Conservation (phyloP, 176 grass and related monocot species). For the Cymbopogon citratus region DNA sequence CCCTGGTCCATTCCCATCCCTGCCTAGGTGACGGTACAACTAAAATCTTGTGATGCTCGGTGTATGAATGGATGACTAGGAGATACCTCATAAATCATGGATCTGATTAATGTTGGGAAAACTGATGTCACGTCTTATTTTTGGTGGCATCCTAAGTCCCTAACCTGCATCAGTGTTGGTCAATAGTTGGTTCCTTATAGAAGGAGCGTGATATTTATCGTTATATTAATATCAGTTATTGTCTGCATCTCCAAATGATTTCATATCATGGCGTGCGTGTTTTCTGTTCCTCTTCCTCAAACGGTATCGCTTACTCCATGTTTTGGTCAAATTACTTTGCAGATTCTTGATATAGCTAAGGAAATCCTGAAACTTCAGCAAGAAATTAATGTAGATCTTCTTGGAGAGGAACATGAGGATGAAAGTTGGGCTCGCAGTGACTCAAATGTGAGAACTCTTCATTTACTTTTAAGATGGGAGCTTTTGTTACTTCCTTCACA, state of each 20-base stretch:
- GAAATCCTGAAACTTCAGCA: constrained; percentile 70
- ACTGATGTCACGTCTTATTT: background rate
- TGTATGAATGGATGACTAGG: background rate
- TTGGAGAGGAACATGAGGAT: constrained; percentile 72
- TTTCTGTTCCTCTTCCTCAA: background rate
- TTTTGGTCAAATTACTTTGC: constrained; percentile 21
- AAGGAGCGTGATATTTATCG: background rate
- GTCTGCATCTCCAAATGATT: background rate
- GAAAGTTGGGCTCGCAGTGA: constrained; percentile 53
- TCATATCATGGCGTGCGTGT: background rate
- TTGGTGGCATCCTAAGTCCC: background rate
- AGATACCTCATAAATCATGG: background rate
- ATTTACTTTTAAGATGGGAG: background rate
- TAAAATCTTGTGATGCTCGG: background rate
- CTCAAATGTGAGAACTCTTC: constrained; percentile 50
- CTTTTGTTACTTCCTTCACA: background rate
- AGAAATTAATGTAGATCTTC: constrained; percentile 54
- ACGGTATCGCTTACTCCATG: background rate
- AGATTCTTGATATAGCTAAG: constrained; percentile 47
- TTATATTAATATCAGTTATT: background rate
- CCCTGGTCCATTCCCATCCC: no score
- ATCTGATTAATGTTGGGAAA: background rate
- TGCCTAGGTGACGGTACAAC: no score
- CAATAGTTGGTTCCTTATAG: background rate
- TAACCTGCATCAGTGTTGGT: background rate